A percentile compares a stretch with the other conserved stretches of the same genome.
Evolutionary conservation across 1,284 basidiomycete genomes (phyloP).

Genomic region (Schizophyllum amplum): DNA sequence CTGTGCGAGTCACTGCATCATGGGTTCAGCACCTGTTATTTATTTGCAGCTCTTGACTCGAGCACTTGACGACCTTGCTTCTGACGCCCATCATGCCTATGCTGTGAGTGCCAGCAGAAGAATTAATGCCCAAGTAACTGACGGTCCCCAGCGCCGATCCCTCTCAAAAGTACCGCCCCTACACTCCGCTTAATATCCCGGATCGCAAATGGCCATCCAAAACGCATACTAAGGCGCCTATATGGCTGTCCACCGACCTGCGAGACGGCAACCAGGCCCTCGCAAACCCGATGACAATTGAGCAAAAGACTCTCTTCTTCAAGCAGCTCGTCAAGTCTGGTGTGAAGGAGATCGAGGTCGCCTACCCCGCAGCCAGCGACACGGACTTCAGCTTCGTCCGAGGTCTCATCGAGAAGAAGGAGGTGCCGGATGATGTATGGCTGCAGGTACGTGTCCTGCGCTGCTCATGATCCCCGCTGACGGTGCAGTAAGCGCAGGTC

Average conservation of each 20-base stretch:
- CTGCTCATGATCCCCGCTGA: conserved; percentile 13
- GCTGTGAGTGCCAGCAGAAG: conserved; percentile 30
- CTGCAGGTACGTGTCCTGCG: conserved; percentile 67
- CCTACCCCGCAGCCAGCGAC: conserved; percentile 94
- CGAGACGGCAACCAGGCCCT: conserved; percentile 98
- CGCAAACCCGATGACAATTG: conserved; percentile 93
- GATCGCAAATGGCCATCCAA: conserved; percentile 93
- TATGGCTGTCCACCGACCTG: conserved; percentile 97
- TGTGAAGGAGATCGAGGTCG: conserved; percentile 96
- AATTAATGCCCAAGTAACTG: conserved; percentile 7
- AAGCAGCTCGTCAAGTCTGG: conserved; percentile 84
- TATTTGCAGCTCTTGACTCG: neutral
- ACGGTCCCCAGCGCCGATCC: conserved; percentile 58
- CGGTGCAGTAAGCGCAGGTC: conserved; percentile 51
- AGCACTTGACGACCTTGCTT: neutral
- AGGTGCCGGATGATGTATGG: conserved; percentile 96
- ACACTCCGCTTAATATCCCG: conserved; percentile 73
- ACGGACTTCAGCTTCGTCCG: conserved; percentile 95
- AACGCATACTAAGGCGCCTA: conserved; percentile 76
- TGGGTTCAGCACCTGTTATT: neutral
- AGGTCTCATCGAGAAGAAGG: conserved; percentile 75
- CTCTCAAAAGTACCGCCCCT: conserved; percentile 82
- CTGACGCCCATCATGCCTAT: conserved; percentile 33
- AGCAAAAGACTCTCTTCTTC: conserved; percentile 93
- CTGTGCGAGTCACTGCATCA: neutral